Conservation (phyloP, 163 green algal genomes). For the Prototheca wickerhamii region DNA sequence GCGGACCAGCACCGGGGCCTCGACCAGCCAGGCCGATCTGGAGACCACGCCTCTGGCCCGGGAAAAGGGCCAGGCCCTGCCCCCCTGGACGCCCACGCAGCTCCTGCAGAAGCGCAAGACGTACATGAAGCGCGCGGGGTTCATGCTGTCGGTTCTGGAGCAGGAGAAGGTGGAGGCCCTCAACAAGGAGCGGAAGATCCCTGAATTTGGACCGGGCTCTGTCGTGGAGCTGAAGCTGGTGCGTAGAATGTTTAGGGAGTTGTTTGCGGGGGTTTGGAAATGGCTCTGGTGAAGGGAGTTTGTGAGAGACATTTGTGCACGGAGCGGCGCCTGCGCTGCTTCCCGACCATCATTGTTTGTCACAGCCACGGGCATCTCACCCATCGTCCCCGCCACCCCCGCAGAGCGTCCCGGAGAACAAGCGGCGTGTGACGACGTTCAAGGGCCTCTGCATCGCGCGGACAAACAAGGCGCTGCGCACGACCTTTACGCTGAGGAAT, state of each 20-base stretch:
- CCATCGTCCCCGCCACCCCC: neutral
- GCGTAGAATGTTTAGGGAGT: conserved; percentile 1
- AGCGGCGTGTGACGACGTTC: conserved; percentile 39
- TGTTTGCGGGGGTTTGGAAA: neutral
- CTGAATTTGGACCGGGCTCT: conserved; percentile 47
- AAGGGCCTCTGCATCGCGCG: conserved; percentile 55
- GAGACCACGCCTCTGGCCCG: neutral
- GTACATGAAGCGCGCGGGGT: conserved; percentile 40
- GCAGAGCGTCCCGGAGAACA: conserved; percentile 59
- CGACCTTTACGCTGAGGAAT: conserved; percentile 59
- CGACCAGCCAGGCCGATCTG: neutral
- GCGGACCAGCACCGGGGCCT: neutral
- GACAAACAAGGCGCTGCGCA: conserved; percentile 40
- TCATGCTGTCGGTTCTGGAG: conserved; percentile 47
- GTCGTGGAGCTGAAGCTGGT: conserved; percentile 48
- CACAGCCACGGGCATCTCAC: neutral
- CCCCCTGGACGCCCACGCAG: conserved; percentile 46
- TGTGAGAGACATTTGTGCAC: too few species aligned
- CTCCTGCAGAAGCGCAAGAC: conserved; percentile 44
- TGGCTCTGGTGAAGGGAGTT: neutral
- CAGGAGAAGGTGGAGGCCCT: conserved; percentile 27
- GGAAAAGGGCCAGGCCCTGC: neutral
- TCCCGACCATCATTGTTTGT: too few species aligned
- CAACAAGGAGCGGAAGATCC: conserved; percentile 15
- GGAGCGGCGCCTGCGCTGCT: too few species aligned